Evolutionary conservation across 306 rosid species (phyloP).

Genomic region (Heteromeles arbutifolia): DNA sequence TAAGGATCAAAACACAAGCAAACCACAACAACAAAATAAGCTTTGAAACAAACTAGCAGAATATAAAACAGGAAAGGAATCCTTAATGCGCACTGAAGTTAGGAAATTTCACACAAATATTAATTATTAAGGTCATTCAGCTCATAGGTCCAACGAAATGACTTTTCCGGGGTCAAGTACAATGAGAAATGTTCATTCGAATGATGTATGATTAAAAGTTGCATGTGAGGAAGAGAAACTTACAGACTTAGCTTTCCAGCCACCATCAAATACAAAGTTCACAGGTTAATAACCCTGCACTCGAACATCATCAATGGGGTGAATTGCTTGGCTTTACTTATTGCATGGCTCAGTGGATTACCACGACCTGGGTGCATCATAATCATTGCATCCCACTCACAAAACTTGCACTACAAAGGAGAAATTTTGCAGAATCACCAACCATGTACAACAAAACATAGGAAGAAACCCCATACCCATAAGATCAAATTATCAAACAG

Average conservation of each 20-base stretch:
- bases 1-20: neutral
- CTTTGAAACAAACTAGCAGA: neutral
- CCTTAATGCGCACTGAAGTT: neutral
- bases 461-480: neutral
- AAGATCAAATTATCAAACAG: neutral
- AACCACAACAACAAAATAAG: neutral
- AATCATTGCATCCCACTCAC: constrained; percentile 77
- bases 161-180: neutral
- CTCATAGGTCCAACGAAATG: neutral
- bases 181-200: neutral
- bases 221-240: constrained; percentile 25
- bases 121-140: too few relatives aligned
- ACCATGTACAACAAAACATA: neutral
- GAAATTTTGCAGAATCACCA: neutral
- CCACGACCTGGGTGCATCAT: constrained; percentile 72
- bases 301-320: constrained; percentile 76
- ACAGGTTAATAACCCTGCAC: constrained; percentile 82
- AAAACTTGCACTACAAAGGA: constrained; percentile 72
- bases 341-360: constrained; percentile 48
- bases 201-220: neutral
- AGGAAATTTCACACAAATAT: too few relatives aligned
- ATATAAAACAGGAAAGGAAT: neutral
- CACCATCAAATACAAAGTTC: constrained; percentile 42
- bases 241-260: constrained; percentile 91
- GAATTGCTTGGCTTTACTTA: constrained; percentile 48